phyloP scores from a whole-genome alignment of 2,329 filamentous ascomycete genomes.

The Dactylellina drechsleri region DNA sequence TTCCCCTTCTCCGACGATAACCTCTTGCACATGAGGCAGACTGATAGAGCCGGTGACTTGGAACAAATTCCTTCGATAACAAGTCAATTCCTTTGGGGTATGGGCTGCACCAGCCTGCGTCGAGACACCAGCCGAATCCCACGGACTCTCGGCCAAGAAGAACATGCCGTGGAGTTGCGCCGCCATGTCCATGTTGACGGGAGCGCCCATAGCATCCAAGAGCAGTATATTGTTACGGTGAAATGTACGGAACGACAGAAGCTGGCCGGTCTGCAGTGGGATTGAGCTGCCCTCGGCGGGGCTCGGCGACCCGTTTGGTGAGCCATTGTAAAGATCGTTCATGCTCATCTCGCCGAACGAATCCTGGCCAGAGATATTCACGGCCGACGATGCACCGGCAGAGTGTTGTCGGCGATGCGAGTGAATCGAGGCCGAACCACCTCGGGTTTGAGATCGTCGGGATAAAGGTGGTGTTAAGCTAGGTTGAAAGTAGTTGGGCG shows the following conservation, averaged over 20 bases:
- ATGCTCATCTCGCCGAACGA: conserved; percentile 50
- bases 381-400: conserved; percentile 36
- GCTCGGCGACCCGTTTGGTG: conserved; percentile 44
- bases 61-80: conserved; percentile 94
- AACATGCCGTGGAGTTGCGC: conserved; percentile 90
- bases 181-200: conserved; percentile 73
- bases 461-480: conserved; percentile 34
- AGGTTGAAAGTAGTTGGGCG: conserved; percentile 29
- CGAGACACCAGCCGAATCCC: conserved; percentile 69
- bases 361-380: conserved; percentile 39
- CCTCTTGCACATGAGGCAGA: conserved; percentile 79
- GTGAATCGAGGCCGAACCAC: conserved; percentile 38
- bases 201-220: conserved; percentile 73
- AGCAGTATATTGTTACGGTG: conserved; percentile 63
- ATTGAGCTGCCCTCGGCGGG: conserved; percentile 24
- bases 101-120: conserved; percentile 66
- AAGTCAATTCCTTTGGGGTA: conserved; percentile 82
- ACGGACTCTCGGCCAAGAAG: conserved; percentile 82
- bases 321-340: conserved; percentile 42
- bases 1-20: conserved; percentile 82
- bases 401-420: conserved; percentile 49
- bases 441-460: conserved; percentile 39
- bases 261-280: conserved; percentile 42
- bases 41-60: conserved; percentile 92
- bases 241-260: conserved; percentile 49